Evolutionary conservation across 2,329 filamentous ascomycete species (phyloP), one percentile per base, ranked within the genome.

Genomic region (Penicillium vulpinum): DNA sequence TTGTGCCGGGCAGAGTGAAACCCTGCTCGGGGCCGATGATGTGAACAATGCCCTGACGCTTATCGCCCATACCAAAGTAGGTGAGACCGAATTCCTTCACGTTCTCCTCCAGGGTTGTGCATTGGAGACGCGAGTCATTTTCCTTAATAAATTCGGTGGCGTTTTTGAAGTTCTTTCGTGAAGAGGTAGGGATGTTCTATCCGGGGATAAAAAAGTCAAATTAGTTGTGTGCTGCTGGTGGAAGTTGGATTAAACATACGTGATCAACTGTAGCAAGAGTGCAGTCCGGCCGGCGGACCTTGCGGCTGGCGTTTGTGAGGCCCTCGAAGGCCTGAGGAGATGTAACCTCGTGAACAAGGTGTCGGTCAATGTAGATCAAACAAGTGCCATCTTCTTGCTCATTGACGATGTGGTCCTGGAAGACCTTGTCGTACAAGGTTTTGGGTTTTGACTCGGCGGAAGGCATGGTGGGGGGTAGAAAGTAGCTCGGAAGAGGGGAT

Each of bases 271-370:
- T 99, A 56, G 91, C 93, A 59, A 99, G 85, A 66, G 94, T 97
- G 83, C 93, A 97, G 78, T 99, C 94, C 58, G 93, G 92, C 79
- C 94, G 85, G 77, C 94, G 88, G 62, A 99, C 92, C 76, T 87
- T 86, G 61, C 94, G 88, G 64, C 86, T 86, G 48, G 94, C 92
- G 76, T 96, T 96, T 75, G 88, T 89, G 52, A 97, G 85, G 50
- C 93, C 93, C 76, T 99, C 94, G 70, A 97, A 99, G 46, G 94
- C 94, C 91, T 97, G 94, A 62, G 94, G 94, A 69, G 93, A 97
- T 68, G 94, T 99, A 74, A 99, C 94, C 82, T 99, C 94, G 75
- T 99, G 94, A 61, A 97, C 92, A 61, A 99, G 84, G 82, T 99
- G 94, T 76, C 94, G 86, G 79, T 96, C 91, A 73, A 97, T 97